phyloP scores from a whole-genome alignment of 176 grass and related monocot genomes.

The Pontederia paniculata region DNA sequence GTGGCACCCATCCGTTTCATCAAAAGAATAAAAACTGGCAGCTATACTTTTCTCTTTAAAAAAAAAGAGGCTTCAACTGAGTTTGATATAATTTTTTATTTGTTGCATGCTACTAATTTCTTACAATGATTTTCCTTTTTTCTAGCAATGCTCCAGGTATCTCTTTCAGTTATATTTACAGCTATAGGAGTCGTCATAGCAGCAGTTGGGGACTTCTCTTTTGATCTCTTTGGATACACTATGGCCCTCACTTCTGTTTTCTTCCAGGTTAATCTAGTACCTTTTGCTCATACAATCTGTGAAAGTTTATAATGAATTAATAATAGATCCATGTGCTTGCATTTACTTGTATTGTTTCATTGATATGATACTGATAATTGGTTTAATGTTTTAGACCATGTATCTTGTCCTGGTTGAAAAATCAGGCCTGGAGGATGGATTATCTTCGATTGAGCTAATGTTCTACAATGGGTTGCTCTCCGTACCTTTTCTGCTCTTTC shows the following conservation, averaged over 20 bases:
- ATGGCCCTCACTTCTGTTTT: conserved; percentile 96
- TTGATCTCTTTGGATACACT: conserved; percentile 86
- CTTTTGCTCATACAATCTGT: neutral
- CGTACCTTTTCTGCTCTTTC: conserved; percentile 85
- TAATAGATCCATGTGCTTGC: neutral
- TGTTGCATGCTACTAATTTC: neutral
- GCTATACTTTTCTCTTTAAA: too few relatives aligned
- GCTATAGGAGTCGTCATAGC: conserved; percentile 82
- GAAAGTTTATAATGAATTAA: neutral
- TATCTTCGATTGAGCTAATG: conserved; percentile 93
- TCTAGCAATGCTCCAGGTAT: conserved; percentile 40
- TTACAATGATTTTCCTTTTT: conserved; percentile 1
- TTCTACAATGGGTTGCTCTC: conserved; percentile 83
- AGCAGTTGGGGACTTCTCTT: conserved; percentile 93
- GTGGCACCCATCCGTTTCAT: too few relatives aligned
- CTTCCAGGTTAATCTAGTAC: conserved; percentile 69
- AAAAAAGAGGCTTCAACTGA: too few relatives aligned
- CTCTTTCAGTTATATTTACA: conserved; percentile 76
- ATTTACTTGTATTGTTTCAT: neutral
- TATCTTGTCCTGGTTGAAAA: conserved; percentile 95
- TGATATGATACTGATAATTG: conserved; percentile 18
- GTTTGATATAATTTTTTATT: neutral
- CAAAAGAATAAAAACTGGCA: too few relatives aligned
- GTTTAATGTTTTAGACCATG: conserved; percentile 64
- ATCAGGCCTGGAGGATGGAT: conserved; percentile 82